phyloP scores from a whole-genome alignment of 176 grass and related monocot genomes.

The Carex littledalei region DNA sequence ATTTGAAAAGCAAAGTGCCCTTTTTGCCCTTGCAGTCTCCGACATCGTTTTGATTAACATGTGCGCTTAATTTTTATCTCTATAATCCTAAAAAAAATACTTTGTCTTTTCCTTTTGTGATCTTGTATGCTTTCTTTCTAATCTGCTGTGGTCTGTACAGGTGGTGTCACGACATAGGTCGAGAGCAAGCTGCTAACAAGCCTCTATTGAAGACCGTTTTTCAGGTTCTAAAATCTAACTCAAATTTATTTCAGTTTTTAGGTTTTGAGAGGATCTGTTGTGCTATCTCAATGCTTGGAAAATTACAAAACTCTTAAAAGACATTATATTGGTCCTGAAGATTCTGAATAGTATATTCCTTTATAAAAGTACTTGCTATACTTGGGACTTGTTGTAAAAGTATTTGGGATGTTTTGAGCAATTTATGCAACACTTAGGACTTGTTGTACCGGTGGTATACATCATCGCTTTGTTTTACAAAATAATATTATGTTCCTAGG shows the following conservation, averaged over 20 bases:
- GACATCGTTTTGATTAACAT: slow-evolving; percentile 89
- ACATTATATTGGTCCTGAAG: neutral
- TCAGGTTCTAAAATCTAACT: slow-evolving; percentile 35
- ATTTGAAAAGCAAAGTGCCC: slow-evolving; percentile 82
- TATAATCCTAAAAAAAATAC: neutral
- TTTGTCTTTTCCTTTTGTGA: neutral
- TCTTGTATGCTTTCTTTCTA: neutral
- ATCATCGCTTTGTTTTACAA: neutral
- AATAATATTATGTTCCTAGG: neutral
- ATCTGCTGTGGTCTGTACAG: slow-evolving; percentile 32
- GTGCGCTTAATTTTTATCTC: slow-evolving; percentile 37
- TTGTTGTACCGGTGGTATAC: neutral
- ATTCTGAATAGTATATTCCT: neutral
- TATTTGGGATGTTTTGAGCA: neutral
- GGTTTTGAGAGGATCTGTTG: neutral
- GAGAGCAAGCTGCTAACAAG: slow-evolving; percentile 72
- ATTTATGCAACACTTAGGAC: neutral
- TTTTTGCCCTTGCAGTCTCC: slow-evolving; percentile 80
- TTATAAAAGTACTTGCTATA: neutral
- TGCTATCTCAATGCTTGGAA: neutral
- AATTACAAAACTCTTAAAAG: neutral
- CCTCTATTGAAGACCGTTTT: slow-evolving; percentile 77
- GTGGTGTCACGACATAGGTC: slow-evolving; percentile 92
- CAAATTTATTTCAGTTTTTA: neutral
- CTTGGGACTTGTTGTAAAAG: neutral